Evolutionary conservation across 2,329 filamentous ascomycete genomes (phyloP), one percentile per base, ranked within the genome.

Genomic region (Nemania sp.): DNA sequence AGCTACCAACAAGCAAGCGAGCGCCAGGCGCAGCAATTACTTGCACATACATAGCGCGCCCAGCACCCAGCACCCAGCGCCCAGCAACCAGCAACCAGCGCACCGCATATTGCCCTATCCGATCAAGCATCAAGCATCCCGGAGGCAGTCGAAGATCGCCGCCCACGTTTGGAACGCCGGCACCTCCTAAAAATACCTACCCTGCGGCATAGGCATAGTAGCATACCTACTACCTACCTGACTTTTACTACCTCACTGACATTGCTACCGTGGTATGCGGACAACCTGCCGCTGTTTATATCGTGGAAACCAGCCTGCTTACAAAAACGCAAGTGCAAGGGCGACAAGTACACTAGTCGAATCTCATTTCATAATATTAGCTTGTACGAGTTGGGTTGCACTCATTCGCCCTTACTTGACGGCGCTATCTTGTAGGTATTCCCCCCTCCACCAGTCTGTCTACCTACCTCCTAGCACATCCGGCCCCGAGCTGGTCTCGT

Each of bases 41-140:
- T 69, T 62, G 61, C 68, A 71, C 67, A 69, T 73, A 75, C 68
- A 74, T 74, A 73, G 61, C 61, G 69, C 38, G 18, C 38, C 15
- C 38, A 41, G 11, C 38, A 35, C 32, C 32, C 32, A 35, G 32
- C 11, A 35, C 32, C 32, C 32, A 35, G 32, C 67, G n/a, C n/a
- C n/a, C n/a, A n/a, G n/a, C n/a, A n/a, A 35, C n/a, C n/a, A n/a
- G 70, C 73, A 75, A 67, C 73, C 73, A 73, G 59, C 61, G 69
- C 64, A 70, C 61, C 67, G 68, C 69, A 73, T 71, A 73, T 72
- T 68, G 64, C 62, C 52, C 32, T 65, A 67, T 67, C 65, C 69
- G 64, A 70, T 64, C 62, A 63, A 67, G 68, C 59, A 70, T 64
- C 62, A 63, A 67, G 68, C 59, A 59, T 63, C 60, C 49, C 49